phyloP scores from a whole-genome alignment of 345 rosid genomes.

The Euphorbia pulcherrima region DNA sequence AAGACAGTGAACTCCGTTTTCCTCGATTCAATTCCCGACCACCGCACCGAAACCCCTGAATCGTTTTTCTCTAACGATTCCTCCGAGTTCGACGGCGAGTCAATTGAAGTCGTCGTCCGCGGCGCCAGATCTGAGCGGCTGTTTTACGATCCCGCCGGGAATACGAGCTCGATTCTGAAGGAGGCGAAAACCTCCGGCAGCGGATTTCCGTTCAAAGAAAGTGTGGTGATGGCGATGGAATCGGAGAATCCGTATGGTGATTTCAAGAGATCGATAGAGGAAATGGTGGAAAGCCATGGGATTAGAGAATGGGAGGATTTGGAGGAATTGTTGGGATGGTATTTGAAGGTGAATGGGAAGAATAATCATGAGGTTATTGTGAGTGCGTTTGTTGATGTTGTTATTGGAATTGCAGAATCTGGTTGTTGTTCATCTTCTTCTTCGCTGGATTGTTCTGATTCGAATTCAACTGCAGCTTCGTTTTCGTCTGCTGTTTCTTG shows the following conservation, averaged over 20 bases:
- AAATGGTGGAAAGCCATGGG: slow-evolving; percentile 69
- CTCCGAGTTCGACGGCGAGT: slow-evolving; percentile 25
- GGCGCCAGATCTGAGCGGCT: slow-evolving; percentile 58
- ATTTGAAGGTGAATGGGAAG: slow-evolving; percentile 66
- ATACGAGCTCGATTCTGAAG: slow-evolving; percentile 64
- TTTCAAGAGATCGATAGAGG: slow-evolving; percentile 85
- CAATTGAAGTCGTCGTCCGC: slow-evolving; percentile 51
- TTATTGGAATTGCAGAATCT: slow-evolving; percentile 41
- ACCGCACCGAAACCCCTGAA: slow-evolving; percentile 26
- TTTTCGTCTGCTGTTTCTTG: slow-evolving; percentile 22
- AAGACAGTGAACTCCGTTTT: slow-evolving; percentile 71
- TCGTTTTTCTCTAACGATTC: slow-evolving; percentile 47
- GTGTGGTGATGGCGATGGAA: slow-evolving; percentile 62
- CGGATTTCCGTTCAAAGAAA: slow-evolving; percentile 43
- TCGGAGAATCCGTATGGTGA: slow-evolving; percentile 75
- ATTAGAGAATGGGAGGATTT: slow-evolving; percentile 68
- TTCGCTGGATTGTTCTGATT: slow-evolving; percentile 2
- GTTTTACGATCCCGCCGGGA: slow-evolving; percentile 59
- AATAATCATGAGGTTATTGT: slow-evolving; percentile 65
- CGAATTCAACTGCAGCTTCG: too few species aligned
- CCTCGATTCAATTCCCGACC: slow-evolving; percentile 31
- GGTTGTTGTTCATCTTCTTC: slow-evolving; percentile 7
- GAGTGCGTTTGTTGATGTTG: slow-evolving; percentile 73
- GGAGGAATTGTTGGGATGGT: slow-evolving; percentile 75
- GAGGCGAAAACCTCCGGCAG: slow-evolving; percentile 24